Evolutionary conservation across 108 stramenopile genomes (phyloP), one percentile per base, ranked within the genome.

Genomic region (Nannochloropsis salina): DNA sequence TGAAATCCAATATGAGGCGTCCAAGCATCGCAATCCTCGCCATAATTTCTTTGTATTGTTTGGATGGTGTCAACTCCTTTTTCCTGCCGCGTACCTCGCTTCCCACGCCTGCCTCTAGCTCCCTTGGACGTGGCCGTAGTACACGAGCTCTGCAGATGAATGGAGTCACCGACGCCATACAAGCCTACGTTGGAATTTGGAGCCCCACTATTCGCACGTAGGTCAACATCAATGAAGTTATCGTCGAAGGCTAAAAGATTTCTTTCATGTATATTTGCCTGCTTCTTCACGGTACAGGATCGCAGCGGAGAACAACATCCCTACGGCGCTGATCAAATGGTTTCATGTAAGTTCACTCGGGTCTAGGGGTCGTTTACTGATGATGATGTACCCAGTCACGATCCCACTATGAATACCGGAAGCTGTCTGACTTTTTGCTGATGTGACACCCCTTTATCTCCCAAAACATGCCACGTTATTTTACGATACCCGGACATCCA

Each of bases 171-270:
- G 81, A 22, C 81, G 40, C 81, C 81, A 81, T 81, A 9, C 8
- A 9, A 40, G 21, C 81, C 40, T 81, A 81, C 41, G 81, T 81
- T 11, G 81, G 41, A 3, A 81, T 81, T 31, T 81, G 81, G 81
- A 81, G 40, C 22, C 81, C 81, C 22, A 81, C 41, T 4, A 41
- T 81, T 81, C 81, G 61, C 61, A 74, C 61, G 61, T 74, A 81
- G 11, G 40, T 41, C 21, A 18, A 10, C 51, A 61, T 1, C 1
- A 18, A 61, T 61, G 18, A 15, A 18, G 51, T 10, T 18, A 10
- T 1, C 1, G 51, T 61, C 18, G 15, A 10, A 61, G 51, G 18
- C 61, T 6, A 74, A 6, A 74, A 6, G 20, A 15, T n/a, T 74
- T 74, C 61, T n/a, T 74, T 74, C 61, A 15, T 8, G 20, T n/a